These are phyloP conservation scores for Rhododendron henanense DNA, from an alignment of 148 eudicot genomes.

Conservation along the genomic window DNA sequence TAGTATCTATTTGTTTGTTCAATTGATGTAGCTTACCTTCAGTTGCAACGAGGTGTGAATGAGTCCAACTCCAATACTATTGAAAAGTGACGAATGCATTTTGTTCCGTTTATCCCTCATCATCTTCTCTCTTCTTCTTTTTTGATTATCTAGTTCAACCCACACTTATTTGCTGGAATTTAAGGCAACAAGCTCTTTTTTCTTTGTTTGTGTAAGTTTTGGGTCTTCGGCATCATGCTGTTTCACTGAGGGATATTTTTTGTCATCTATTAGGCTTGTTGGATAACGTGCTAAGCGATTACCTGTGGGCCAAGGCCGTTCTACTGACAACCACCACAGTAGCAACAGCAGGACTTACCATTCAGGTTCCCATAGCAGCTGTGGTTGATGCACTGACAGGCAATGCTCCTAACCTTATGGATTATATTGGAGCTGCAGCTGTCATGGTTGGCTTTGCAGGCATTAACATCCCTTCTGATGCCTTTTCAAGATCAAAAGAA, in stretches of 20 bases:
- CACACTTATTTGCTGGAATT: neutral
- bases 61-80: neutral
- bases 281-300: constrained; percentile 93
- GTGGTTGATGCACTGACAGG: constrained; percentile 71
- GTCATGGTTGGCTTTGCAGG: constrained; percentile 86
- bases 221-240: neutral
- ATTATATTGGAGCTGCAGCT: constrained; percentile 80
- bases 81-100: neutral
- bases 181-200: neutral
- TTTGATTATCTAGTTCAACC: neutral
- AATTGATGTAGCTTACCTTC: neutral
- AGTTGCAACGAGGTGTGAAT: neutral
- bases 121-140: neutral
- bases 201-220: neutral
- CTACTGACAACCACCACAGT: constrained; percentile 92
- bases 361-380: constrained; percentile 94
- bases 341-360: constrained; percentile 96
- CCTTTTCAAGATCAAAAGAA: constrained; percentile 39
- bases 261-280: constrained; percentile 53
- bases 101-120: neutral
- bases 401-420: constrained; percentile 55
- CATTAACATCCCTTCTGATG: constrained; percentile 72
- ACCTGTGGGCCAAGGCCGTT: constrained; percentile 96
- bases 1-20: neutral
- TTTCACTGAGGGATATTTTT: neutral